phyloP scores from a whole-genome alignment of 2,329 filamentous ascomycete species.

The Scopulariopsis brevicaulis region DNA sequence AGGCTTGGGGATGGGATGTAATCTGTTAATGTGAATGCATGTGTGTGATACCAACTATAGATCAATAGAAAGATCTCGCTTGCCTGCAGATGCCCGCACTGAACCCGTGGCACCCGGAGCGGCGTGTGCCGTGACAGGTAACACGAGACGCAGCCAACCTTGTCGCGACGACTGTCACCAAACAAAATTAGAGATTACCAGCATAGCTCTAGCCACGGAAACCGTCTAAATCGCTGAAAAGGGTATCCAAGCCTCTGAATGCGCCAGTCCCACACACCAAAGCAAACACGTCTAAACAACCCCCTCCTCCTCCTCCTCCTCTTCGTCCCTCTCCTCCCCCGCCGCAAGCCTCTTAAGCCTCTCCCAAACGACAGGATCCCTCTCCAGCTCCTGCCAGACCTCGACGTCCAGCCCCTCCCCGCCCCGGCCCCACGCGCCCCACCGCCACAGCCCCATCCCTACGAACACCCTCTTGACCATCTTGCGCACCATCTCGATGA shows the following conservation, averaged over 20 bases:
- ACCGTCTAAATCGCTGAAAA: background rate
- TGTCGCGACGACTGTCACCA: background rate
- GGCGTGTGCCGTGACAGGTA: background rate
- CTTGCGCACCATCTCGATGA: slow-evolving; percentile 54
- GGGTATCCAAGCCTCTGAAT: background rate
- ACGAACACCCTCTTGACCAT: slow-evolving; percentile 32
- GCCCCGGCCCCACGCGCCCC: slow-evolving; percentile 26
- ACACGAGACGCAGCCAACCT: background rate
- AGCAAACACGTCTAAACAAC: background rate
- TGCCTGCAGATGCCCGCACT: background rate
- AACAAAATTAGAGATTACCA: background rate
- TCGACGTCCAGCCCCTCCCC: slow-evolving; percentile 19
- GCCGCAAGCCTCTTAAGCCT: slow-evolving; percentile 19
- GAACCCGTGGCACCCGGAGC: background rate
- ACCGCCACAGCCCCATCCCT: slow-evolving; percentile 32
- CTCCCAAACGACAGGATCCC: slow-evolving; percentile 31
- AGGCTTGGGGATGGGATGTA: background rate
- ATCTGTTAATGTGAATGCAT: no score
- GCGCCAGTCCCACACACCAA: background rate
- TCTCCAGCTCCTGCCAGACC: slow-evolving; percentile 48
- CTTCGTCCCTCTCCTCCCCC: background rate
- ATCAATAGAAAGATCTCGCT: background rate
- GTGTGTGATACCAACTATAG: background rate
- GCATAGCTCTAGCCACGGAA: background rate
- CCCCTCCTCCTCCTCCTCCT: background rate